Evolutionary conservation across 177 flowering plant species (phyloP).

Genomic region (Vitis hybrid): DNA sequence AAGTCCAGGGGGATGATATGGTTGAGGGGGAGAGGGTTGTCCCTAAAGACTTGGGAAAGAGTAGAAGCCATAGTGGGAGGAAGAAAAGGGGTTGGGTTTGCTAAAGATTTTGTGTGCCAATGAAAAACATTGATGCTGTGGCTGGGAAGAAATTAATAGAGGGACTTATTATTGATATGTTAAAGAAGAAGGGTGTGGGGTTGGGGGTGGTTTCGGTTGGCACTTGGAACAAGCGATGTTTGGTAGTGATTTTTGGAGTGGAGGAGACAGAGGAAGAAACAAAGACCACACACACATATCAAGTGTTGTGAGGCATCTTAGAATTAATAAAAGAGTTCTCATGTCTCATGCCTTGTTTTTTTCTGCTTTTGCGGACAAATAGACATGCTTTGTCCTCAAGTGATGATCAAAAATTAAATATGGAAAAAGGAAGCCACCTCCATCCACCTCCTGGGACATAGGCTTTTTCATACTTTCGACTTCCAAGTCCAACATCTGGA

Average conservation of each 20-base stretch:
- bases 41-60: conserved; percentile 35
- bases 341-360: background rate
- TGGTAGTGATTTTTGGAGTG: conserved; percentile 15
- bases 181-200: conserved; percentile 5
- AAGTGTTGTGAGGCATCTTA: background rate
- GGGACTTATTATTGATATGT: background rate
- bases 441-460: background rate
- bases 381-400: background rate
- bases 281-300: background rate
- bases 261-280: background rate
- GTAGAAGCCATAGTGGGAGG: conserved; percentile 15
- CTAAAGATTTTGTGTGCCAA: background rate
- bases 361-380: background rate
- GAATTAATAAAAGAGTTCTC: background rate
- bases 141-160: background rate
- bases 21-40: conserved; percentile 20
- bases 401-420: background rate
- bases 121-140: background rate
- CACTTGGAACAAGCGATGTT: conserved; percentile 20
- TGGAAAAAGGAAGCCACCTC: background rate
- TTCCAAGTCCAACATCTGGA: background rate
- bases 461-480: background rate
- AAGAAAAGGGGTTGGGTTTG: background rate
- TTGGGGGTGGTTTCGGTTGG: conserved; percentile 12
- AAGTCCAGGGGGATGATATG: conserved; percentile 42